phyloP scores from a whole-genome alignment of 306 rosid genomes.

The Inga oerstediana region DNA sequence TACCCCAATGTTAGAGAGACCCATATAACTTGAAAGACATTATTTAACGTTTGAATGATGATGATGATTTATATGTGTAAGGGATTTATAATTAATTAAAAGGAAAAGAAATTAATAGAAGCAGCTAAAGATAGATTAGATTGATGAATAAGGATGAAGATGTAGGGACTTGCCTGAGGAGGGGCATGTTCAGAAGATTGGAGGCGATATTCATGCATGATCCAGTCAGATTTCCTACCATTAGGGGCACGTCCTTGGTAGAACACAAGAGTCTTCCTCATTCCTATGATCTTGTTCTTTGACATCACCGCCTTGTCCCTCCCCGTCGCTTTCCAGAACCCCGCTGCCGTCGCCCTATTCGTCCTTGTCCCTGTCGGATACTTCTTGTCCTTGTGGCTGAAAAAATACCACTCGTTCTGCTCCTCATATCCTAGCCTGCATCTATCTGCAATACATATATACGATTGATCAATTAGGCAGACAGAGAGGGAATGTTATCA shows the following conservation, averaged over 20 bases:
- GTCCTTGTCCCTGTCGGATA: constrained; percentile 91
- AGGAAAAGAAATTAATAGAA: too few relatives aligned
- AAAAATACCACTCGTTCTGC: constrained; percentile 91
- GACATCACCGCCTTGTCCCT: constrained; percentile 89
- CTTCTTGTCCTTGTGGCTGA: constrained; percentile 93
- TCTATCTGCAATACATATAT: constrained; percentile 41
- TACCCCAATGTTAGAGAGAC: too few relatives aligned
- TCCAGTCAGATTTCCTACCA: constrained; percentile 87
- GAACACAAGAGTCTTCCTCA: constrained; percentile 94
- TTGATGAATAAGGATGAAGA: too few relatives aligned
- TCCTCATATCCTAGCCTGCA: constrained; percentile 80
- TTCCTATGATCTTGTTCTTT: constrained; percentile 71
- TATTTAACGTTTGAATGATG: too few relatives aligned
- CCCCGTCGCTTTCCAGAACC: constrained; percentile 98
- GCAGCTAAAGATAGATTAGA: too few relatives aligned
- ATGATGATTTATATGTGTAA: too few relatives aligned
- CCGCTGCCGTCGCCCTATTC: constrained; percentile 85
- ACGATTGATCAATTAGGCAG: too few relatives aligned
- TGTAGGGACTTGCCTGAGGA: constrained; percentile 59
- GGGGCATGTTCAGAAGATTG: constrained; percentile 82
- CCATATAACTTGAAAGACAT: too few relatives aligned
- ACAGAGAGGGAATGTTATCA: too few relatives aligned
- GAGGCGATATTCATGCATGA: constrained; percentile 91
- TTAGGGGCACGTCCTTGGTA: constrained; percentile 94
- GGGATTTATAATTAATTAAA: too few relatives aligned